Percentiles rank a stretch among this genome's conserved stretches.
These are phyloP conservation scores for Croton laevigatus DNA, from an alignment of 441 rosid genomes.

Conservation along the genomic window DNA sequence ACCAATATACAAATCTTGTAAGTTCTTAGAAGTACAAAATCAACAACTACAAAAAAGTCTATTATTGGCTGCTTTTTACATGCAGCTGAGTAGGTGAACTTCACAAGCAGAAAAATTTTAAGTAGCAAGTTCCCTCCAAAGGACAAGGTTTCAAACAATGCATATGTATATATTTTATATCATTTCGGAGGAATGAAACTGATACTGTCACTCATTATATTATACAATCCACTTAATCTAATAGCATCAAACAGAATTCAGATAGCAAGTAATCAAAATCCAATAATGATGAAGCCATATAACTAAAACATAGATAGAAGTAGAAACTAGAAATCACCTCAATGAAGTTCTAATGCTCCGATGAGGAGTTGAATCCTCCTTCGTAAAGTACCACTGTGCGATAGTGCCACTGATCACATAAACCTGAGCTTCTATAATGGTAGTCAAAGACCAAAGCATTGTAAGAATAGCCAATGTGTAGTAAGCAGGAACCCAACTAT, in stretches of 20 bases:
- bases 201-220: not conserved
- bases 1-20: not conserved
- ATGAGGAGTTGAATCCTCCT: slow-evolving; percentile 61
- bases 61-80: not conserved
- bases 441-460: slow-evolving; percentile 81
- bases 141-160: not conserved
- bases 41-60: not conserved
- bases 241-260: not conserved
- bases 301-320: slow-evolving; percentile 5
- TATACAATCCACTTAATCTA: too few relatives aligned
- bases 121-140: not conserved
- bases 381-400: slow-evolving; percentile 85
- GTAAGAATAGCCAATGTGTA: slow-evolving; percentile 67
- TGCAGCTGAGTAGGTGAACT: not conserved
- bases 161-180: not conserved
- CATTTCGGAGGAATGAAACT: not conserved
- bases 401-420: slow-evolving; percentile 82
- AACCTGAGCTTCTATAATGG: slow-evolving; percentile 72
- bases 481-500: slow-evolving; percentile 89
- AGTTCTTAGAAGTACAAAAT: not conserved
- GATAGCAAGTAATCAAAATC: not conserved
- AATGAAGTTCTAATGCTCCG: slow-evolving; percentile 66
- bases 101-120: not conserved
- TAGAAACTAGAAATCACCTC: slow-evolving; percentile 43
- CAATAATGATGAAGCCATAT: not conserved